Evolutionary conservation across 257 asterid species (phyloP), one percentile per base, ranked within the genome.

Genomic region (Przewalskia tangutica): DNA sequence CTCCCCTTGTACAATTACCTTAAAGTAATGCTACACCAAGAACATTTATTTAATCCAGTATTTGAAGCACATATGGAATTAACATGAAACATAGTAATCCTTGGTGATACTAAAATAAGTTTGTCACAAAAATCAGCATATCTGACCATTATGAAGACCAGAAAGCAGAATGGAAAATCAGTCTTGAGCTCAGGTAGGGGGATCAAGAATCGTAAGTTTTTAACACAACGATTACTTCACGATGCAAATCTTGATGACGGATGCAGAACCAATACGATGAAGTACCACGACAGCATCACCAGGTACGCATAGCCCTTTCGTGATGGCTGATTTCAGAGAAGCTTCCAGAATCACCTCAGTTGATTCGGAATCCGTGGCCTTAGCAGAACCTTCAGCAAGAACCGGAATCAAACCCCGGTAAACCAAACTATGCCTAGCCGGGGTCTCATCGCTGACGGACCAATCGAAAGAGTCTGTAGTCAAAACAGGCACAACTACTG

Each of bases 201-300:
- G 63, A 51, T 62, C 62, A 53, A 36, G 59, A 42, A 20, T 23
- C 1, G 8, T 8, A 7, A 18, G 34, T 87, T 84, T 60, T 85
- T 81, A 3, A 85, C 77, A 2, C 71, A 44, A 46, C 32, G 68
- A 60, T 87, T 80, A 91, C 84, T 93, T 92, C 14, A 93, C 97
- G 2, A 89, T 0, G 85, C 97, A 92, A 66, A 94, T 94, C 90
- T 90, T 94, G 83, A 94, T 94, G 79, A 92, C 93, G 8, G 97
- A 92, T 0, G 98, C 88, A 51, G 87, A 86, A 18, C 98, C 98
- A 68, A 91, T 89, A 4, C 98, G 93, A 58, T 93, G 97, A 36
- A 93, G 95, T 3, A 89, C 97, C 55, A 93, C 98, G 3, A 91
- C 89, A 2, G 97, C 96, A 59, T 93, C 97, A 27, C 96, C 98